Conservation (phyloP, 202 grass and related monocot species). For the Setaria italica region DNA sequence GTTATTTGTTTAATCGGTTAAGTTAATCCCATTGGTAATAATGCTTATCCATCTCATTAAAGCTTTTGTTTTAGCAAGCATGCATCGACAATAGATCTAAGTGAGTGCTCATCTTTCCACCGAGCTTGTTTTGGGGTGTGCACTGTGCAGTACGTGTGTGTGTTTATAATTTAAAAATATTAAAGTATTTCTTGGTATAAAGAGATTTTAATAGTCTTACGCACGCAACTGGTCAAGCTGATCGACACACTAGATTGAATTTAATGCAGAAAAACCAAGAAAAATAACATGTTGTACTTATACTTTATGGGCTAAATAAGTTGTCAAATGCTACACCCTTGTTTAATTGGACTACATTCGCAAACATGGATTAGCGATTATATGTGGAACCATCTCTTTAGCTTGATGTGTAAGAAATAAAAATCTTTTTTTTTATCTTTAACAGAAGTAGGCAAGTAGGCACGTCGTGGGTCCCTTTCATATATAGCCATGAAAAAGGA, state of each 20-base stretch:
- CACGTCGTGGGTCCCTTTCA: neutral
- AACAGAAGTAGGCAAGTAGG: neutral
- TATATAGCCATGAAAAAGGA: neutral
- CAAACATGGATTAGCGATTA: neutral
- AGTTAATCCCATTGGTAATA: constrained; percentile 27
- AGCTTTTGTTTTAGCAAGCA: neutral
- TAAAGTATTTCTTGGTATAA: neutral
- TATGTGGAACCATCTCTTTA: neutral
- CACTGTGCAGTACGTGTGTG: no score
- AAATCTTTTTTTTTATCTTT: neutral
- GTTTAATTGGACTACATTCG: neutral
- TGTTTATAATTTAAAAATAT: no score
- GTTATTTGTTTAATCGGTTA: constrained; percentile 36
- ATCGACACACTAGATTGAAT: neutral
- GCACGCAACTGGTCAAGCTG: neutral
- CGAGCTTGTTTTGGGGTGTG: no score
- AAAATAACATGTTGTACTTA: neutral
- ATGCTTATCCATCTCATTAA: constrained; percentile 34
- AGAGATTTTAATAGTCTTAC: neutral
- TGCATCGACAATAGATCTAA: neutral
- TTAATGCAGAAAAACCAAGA: neutral
- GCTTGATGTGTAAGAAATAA: neutral
- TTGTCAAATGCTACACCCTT: neutral
- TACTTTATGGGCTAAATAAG: neutral
- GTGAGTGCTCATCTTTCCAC: constrained; percentile 7